These are phyloP conservation scores for Primulina tabacum DNA, from an alignment of 257 asterid species.

Conservation along the genomic window DNA sequence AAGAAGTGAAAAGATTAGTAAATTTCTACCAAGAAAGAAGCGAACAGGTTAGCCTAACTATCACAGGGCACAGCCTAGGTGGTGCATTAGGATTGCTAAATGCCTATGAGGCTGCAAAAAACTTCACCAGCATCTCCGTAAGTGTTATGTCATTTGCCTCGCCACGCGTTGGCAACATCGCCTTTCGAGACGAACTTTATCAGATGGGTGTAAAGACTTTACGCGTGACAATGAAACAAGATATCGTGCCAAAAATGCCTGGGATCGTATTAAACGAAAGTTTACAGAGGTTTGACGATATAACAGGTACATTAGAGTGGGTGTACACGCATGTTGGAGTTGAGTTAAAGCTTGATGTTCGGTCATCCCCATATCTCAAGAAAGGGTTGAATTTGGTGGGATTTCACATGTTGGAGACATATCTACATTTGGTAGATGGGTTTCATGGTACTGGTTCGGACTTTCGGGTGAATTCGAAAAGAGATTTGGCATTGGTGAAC, in stretches of 20 bases:
- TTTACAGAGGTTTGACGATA: slow-evolving; percentile 62
- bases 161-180: slow-evolving; percentile 81
- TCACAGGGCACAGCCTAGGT: slow-evolving; percentile 78
- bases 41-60: slow-evolving; percentile 61
- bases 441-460: slow-evolving; percentile 35
- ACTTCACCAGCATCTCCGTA: slow-evolving; percentile 47
- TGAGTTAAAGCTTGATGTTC: slow-evolving; percentile 55
- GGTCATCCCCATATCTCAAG: slow-evolving; percentile 56
- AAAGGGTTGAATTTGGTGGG: slow-evolving; percentile 57
- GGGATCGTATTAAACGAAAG: slow-evolving; percentile 69
- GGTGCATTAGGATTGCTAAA: slow-evolving; percentile 69
- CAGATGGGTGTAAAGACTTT: slow-evolving; percentile 58
- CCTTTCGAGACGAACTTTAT: slow-evolving; percentile 67
- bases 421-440: slow-evolving; percentile 72
- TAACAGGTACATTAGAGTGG: slow-evolving; percentile 78
- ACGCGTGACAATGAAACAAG: slow-evolving; percentile 60
- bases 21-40: slow-evolving; percentile 37
- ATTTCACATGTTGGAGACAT: slow-evolving; percentile 69
- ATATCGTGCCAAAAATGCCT: slow-evolving; percentile 67
- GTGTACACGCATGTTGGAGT: slow-evolving; percentile 77
- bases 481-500: slow-evolving; percentile 76
- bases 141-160: slow-evolving; percentile 64
- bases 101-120: slow-evolving; percentile 67
- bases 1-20: slow-evolving; percentile 37
- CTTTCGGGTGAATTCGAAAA: slow-evolving; percentile 52